Percentiles rank a stretch among this genome's conserved stretches.
phyloP scores from a whole-genome alignment of 176 grass and related monocot species.

The Phyllostachys edulis region DNA sequence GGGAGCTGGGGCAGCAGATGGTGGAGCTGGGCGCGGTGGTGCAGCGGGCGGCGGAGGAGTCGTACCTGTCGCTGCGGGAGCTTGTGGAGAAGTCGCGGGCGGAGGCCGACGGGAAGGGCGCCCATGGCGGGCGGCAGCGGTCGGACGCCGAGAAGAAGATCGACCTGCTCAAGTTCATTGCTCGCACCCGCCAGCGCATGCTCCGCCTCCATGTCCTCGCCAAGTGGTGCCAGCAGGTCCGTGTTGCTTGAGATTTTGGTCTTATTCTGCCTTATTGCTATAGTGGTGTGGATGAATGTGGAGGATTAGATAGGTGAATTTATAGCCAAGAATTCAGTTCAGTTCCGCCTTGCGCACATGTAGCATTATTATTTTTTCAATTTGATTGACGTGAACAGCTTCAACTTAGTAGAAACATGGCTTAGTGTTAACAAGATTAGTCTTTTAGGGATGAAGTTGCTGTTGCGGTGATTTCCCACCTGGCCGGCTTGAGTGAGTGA shows the following conservation, averaged over 20 bases:
- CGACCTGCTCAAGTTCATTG: slow-evolving; percentile 95
- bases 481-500: not conserved
- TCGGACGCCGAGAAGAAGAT: slow-evolving; percentile 99
- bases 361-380: not conserved
- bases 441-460: not conserved
- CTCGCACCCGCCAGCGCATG: slow-evolving; percentile 89
- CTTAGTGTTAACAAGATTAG: not conserved
- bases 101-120: slow-evolving; percentile 56
- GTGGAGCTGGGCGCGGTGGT: slow-evolving; percentile 87
- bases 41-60: slow-evolving; percentile 77
- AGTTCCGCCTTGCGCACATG: not conserved
- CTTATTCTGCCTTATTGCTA: not conserved
- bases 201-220: slow-evolving; percentile 95
- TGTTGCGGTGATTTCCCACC: not conserved
- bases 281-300: not conserved
- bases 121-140: slow-evolving; percentile 43
- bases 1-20: slow-evolving; percentile 82
- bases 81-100: slow-evolving; percentile 75
- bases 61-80: slow-evolving; percentile 90
- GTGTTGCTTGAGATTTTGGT: not conserved
- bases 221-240: slow-evolving; percentile 99
- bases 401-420: not conserved
- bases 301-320: slow-evolving; percentile 4
- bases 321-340: not conserved
- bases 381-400: not conserved